These are phyloP conservation scores for Penicillium lividum DNA, from an alignment of 495 filamentous ascomycete species.

Conservation along the genomic window DNA sequence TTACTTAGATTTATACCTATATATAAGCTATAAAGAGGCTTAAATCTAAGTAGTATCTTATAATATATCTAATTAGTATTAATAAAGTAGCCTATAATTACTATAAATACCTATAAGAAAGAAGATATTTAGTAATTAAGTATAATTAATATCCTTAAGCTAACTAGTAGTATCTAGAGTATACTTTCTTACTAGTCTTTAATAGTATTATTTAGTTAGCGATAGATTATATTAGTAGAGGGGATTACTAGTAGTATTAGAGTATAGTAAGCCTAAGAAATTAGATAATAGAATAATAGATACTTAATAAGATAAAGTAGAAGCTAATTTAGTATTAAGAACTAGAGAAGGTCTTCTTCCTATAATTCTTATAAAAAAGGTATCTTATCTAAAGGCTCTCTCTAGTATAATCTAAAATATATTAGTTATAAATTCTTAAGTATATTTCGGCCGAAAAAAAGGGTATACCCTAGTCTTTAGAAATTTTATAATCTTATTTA, in stretches of 20 bases:
- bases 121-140: constrained; percentile 20
- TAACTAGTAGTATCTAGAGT: constrained; percentile 6
- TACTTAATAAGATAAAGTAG: too few relatives aligned
- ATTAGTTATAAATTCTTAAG: too few relatives aligned
- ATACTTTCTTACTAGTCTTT: constrained; percentile 9
- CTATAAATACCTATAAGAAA: constrained; percentile 22
- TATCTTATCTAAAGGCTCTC: too few relatives aligned
- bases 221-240: background rate
- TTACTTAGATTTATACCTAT: constrained; percentile 13
- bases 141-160: constrained; percentile 17
- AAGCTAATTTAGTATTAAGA: too few relatives aligned
- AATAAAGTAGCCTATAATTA: constrained; percentile 23
- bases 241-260: background rate
- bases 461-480: too few relatives aligned
- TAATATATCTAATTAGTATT: constrained; percentile 22
- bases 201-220: background rate
- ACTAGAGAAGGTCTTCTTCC: too few relatives aligned
- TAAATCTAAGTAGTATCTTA: constrained; percentile 25
- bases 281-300: too few relatives aligned
- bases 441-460: too few relatives aligned
- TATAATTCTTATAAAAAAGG: too few relatives aligned
- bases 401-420: too few relatives aligned
- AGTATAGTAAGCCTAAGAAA: background rate
- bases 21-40: constrained; percentile 15
- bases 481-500: too few relatives aligned